phyloP scores from a whole-genome alignment of 108 stramenopile genomes.

The Phaeodactylum tricornutum region DNA sequence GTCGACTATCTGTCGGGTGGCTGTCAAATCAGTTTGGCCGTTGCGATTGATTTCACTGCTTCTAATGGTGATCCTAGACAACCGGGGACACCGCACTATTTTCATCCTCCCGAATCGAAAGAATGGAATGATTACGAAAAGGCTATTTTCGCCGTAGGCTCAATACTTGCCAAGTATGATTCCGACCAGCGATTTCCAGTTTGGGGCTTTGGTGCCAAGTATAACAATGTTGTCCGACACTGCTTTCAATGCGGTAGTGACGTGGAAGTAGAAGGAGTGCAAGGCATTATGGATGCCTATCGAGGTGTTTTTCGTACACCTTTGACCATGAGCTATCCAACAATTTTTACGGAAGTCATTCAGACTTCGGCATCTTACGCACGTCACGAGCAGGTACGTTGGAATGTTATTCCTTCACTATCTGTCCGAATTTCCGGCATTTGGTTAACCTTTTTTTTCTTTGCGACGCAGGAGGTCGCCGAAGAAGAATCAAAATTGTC shows the following conservation, averaged over 20 bases:
- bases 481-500: conserved; percentile 37
- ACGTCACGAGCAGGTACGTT: conserved; percentile 34
- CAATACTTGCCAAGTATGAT: conserved; percentile 80
- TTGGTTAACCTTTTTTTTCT: conserved; percentile 4
- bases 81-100: conserved; percentile 69
- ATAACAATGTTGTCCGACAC: conserved; percentile 71
- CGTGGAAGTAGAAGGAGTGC: conserved; percentile 67
- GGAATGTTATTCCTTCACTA: background rate
- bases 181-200: conserved; percentile 80
- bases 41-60: conserved; percentile 92
- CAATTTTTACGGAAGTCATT: conserved; percentile 81
- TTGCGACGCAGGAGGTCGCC: conserved; percentile 21
- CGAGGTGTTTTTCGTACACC: conserved; percentile 56
- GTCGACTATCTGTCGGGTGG: conserved; percentile 68
- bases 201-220: conserved; percentile 93
- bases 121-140: conserved; percentile 78
- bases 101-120: conserved; percentile 46
- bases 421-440: conserved; percentile 8
- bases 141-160: conserved; percentile 64
- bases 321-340: conserved; percentile 81
- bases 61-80: conserved; percentile 83
- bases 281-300: conserved; percentile 84
- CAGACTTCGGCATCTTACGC: conserved; percentile 60
- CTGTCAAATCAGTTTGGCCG: conserved; percentile 60
- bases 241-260: conserved; percentile 71